Evolutionary conservation across 2,329 filamentous ascomycete genomes (phyloP), one percentile per base, ranked within the genome.

Genomic region (Claviceps pazoutovae): DNA sequence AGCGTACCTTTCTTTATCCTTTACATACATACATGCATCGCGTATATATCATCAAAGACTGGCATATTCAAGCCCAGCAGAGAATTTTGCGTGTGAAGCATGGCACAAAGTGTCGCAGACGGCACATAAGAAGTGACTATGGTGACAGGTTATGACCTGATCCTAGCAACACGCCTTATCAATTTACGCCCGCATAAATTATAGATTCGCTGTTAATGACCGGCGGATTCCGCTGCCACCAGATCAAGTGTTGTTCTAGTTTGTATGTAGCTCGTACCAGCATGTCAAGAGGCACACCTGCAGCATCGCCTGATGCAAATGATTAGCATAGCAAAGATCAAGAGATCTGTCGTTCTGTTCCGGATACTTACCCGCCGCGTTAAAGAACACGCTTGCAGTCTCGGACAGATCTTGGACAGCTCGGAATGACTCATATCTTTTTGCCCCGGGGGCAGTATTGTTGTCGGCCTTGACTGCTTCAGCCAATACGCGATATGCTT

Each of bases 231-330:
- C 51, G 59, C 48, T 69, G 68, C 67, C 66, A 69, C 19, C 53
- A 50, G 1, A 64, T 52, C n/a, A 71, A 61, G 9, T 59, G 59
- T 17, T 62, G 61, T 50, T 71, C 69, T 36, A 70, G 54, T 62
- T 65, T 68, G 54, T 69, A 68, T 7, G 71, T 64, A 26, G 67
- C 66, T 26, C 62, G 59, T 2, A 68, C 60, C 16, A 65, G 56
- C 36, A 64, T 62, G 5, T 65, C 60, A 4, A 69, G 56, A 4
- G 67, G 61, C 8, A 68, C 52, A 4, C 67, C 68, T 8, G 63
- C 58, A n/a, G 59, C 54, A 8, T 61, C 58, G 34, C 62, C 68
- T 65, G 44, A 34, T 64, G 41, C 26, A 30, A 13, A 45, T 3
- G 37, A n/a, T 57, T 37, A 55, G 54, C 19, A 19, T 14, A 26